Base-by-base conservation (phyloP, 495 filamentous ascomycete species). In the Corynascus novoguineensis region DNA sequence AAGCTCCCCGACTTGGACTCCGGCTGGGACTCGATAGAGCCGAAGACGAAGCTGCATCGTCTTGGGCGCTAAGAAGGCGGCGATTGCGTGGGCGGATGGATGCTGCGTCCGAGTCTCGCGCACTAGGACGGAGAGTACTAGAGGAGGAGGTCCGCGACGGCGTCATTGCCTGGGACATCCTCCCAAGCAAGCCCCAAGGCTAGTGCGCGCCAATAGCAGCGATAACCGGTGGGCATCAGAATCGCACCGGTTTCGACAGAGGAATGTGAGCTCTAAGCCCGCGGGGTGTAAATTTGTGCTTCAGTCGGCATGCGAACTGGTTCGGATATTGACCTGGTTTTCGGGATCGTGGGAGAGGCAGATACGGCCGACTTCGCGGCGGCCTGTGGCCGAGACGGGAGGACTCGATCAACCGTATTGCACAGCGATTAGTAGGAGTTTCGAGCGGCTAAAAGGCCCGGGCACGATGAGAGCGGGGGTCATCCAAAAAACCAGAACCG, bases 21-120 rank as follows among this genome's bases (percentile, higher is more conserved):
- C 58, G 63, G 25, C 60, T 61, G 4, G 64, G 62, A n/a, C 53
- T 71, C 14, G 68, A 64, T 11, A 60, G 38, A 12, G 60, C 40
- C 4, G 64, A 65, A 15, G 66, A 59, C 10, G 57, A 31, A 1
- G 35, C 52, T 22, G 52, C 48, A 28, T 57, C 58, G 22, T 55
- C 34, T n/a, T 50, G 42, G 22, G 53, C 34, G 42, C 45, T 57
- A 34, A 47, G 50, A 25, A 59, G 55, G 41, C 68, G 69, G 28
- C 69, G 68, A 45, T 72, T 72, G 14, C 69, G 68, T 10, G 68
- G 62, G 14, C 68, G 66, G 31, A 64, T 27, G 8, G 61, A 57
- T 17, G 53, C 34, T 0, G 66, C 31, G 42, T 68, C 65, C 5
- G 64, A 54, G 34, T 60, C 65, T 51, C 55, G 58, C 21, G 61